A percentile compares a stretch with the other conserved stretches of the same genome.
Evolutionary conservation across 1,284 basidiomycete species (phyloP).

Genomic region (Stereum hirsutum): DNA sequence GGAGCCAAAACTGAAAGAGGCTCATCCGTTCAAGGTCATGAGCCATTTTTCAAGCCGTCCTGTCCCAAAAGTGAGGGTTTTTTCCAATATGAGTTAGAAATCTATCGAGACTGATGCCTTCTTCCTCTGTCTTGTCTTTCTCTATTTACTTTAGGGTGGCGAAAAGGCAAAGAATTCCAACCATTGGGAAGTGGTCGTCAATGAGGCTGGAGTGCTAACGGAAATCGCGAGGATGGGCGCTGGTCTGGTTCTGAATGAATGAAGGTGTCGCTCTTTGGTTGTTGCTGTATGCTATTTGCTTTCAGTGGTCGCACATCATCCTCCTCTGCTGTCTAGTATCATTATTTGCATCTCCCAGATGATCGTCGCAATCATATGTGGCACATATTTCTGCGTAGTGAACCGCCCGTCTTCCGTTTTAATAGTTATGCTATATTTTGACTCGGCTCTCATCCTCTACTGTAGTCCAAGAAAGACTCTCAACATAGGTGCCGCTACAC

Average conservation of each 20-base stretch:
- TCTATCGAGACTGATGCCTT: neutral
- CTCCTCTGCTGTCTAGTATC: too few species aligned
- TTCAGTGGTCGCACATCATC: too few species aligned
- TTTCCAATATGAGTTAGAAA: neutral
- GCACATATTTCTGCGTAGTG: too few species aligned
- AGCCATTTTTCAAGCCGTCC: conserved; percentile 73
- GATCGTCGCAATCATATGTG: too few species aligned
- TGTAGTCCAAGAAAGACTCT: too few species aligned
- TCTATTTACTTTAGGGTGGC: neutral
- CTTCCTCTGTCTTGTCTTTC: neutral
- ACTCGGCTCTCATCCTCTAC: too few species aligned
- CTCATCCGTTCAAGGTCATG: conserved; percentile 72
- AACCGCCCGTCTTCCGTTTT: too few species aligned
- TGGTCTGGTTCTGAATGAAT: conserved; percentile 47
- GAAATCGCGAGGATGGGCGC: conserved; percentile 78
- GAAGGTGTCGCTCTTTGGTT: too few species aligned
- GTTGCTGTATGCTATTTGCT: too few species aligned
- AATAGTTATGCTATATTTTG: too few species aligned
- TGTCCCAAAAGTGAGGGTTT: conserved; percentile 21
- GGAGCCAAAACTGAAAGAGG: conserved; percentile 61
- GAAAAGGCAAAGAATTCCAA: conserved; percentile 39
- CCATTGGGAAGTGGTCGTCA: conserved; percentile 62
- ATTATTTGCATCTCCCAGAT: too few species aligned
- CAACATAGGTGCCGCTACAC: too few species aligned
- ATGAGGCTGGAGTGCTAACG: conserved; percentile 58